Percentiles rank a stretch among this genome's conserved stretches.
Conservation (phyloP, 2,329 filamentous ascomycete species). For the Aspergillus amoenus region DNA sequence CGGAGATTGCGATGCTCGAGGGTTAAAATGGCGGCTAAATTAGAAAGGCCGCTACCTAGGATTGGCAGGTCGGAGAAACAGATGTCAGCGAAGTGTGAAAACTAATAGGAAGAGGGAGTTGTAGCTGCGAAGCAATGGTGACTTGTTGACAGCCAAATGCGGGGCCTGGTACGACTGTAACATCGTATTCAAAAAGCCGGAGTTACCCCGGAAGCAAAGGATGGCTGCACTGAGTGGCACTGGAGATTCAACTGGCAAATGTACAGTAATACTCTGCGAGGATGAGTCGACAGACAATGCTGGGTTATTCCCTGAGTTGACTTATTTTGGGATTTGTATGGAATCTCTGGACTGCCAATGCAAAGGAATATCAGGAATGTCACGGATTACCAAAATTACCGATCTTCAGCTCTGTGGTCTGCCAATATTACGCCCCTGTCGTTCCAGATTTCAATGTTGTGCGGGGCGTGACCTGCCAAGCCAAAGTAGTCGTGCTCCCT, state of each 20-base stretch:
- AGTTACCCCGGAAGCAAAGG: background rate
- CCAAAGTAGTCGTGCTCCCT: background rate
- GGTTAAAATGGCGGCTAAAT: background rate
- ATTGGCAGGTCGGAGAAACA: background rate
- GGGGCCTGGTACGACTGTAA: conserved; percentile 1
- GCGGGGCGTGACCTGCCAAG: background rate
- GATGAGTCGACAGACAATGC: background rate
- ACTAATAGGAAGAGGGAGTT: background rate
- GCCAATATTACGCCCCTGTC: background rate
- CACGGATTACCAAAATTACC: background rate
- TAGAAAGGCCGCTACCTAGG: background rate
- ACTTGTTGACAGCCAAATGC: background rate
- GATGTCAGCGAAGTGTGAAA: background rate
- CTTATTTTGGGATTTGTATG: background rate
- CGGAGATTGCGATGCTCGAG: background rate
- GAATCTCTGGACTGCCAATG: background rate
- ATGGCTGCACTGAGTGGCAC: background rate
- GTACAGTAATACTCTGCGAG: background rate
- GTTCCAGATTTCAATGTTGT: background rate
- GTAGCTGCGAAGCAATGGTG: too few relatives aligned
- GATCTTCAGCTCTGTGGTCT: too few relatives aligned
- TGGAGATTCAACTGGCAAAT: background rate
- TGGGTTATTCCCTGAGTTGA: background rate
- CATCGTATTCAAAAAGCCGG: background rate
- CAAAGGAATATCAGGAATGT: background rate